A percentile compares a stretch with the other conserved stretches of the same genome.
These are phyloP conservation scores for Populus hybrid DNA, from an alignment of 441 rosid genomes.

Conservation along the genomic window DNA sequence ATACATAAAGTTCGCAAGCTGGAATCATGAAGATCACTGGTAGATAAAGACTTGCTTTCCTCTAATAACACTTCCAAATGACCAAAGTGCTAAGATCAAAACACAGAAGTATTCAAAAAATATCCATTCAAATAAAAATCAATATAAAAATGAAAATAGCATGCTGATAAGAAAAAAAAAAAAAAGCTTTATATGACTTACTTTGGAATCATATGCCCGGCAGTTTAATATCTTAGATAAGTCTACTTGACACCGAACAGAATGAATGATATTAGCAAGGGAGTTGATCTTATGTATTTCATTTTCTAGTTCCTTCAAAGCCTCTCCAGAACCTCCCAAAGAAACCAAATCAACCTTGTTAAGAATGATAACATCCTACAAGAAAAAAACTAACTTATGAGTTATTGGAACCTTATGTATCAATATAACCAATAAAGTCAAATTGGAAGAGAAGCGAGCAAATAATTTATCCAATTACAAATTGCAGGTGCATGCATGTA, in stretches of 20 bases:
- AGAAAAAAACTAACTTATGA: constrained; percentile 21
- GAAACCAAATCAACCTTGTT: constrained; percentile 94
- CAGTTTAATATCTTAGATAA: constrained; percentile 67
- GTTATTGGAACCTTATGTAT: constrained; percentile 5
- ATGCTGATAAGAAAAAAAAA: not conserved
- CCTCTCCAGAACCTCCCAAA: constrained; percentile 43
- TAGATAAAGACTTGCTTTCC: constrained; percentile 28
- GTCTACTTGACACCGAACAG: constrained; percentile 80
- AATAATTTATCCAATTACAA: not conserved
- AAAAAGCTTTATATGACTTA: constrained; percentile 35
- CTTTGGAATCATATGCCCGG: constrained; percentile 79
- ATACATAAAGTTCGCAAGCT: constrained; percentile 32
- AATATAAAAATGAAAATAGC: too few species aligned
- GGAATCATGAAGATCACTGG: constrained; percentile 27
- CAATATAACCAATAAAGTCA: constrained; percentile 1
- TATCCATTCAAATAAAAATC: constrained; percentile 5
- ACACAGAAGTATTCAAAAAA: not conserved
- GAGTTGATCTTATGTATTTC: constrained; percentile 79
- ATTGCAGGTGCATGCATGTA: not conserved
- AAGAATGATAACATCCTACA: constrained; percentile 88
- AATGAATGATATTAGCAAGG: constrained; percentile 64
- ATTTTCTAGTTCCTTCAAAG: constrained; percentile 67
- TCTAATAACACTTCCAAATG: constrained; percentile 31
- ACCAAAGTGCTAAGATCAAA: constrained; percentile 19
- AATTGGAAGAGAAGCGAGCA: constrained; percentile 1